These are phyloP conservation scores for Penicillium sp. DNA, from an alignment of 2,329 filamentous ascomycete species.

Conservation along the genomic window DNA sequence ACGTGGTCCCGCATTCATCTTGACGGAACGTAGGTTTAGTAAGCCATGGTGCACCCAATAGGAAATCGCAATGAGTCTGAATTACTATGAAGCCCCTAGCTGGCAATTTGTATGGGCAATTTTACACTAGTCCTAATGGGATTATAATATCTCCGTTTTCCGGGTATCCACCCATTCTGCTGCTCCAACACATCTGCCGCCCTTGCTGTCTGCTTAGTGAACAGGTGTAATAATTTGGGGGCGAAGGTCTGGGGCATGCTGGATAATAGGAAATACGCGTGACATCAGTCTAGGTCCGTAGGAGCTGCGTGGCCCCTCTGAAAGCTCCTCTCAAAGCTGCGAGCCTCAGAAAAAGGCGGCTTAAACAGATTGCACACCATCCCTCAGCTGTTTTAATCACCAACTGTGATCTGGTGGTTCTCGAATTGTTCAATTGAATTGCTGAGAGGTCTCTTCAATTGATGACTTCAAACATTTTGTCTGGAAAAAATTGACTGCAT, in stretches of 20 bases:
- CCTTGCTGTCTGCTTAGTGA: neutral
- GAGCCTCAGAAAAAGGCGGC: neutral
- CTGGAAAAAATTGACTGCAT: neutral
- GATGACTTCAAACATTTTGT: neutral
- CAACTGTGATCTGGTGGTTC: neutral
- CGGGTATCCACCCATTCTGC: too few relatives aligned
- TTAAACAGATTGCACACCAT: neutral
- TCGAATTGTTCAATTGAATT: neutral
- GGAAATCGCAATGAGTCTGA: neutral
- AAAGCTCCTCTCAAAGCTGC: neutral
- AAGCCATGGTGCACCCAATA: too few relatives aligned
- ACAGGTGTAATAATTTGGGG: neutral
- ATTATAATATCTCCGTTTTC: too few relatives aligned
- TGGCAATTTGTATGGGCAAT: neutral
- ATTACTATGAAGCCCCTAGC: neutral
- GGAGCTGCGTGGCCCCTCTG: neutral
- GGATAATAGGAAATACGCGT: neutral
- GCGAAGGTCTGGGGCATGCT: slow-evolving; percentile 1
- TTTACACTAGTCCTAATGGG: too few relatives aligned
- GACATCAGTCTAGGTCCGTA: neutral
- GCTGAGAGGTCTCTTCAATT: neutral
- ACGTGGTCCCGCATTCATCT: too few relatives aligned
- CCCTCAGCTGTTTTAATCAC: neutral
- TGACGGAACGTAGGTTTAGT: too few relatives aligned
- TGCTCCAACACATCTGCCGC: too few relatives aligned